Conservation (phyloP, 192 early-diverging fungal species). For the Backusella circina region DNA sequence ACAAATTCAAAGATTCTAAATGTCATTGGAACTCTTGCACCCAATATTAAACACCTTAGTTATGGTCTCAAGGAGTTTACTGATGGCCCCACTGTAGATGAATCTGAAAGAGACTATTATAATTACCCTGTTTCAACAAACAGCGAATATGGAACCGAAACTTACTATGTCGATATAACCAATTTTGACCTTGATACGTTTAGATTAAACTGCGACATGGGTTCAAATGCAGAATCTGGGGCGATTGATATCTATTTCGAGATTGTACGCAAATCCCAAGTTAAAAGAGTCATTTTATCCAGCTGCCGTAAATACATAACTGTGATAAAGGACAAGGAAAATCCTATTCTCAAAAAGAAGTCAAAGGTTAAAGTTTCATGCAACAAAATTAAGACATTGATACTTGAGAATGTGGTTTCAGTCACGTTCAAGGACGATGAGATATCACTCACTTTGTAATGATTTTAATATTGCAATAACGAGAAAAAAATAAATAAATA, state of each 20-base stretch:
- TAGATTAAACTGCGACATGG: neutral
- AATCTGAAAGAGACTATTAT: neutral
- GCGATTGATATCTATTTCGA: neutral
- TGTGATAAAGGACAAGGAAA: neutral
- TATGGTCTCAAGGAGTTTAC: neutral
- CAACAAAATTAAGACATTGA: neutral
- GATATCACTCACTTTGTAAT: neutral
- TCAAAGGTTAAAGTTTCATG: neutral
- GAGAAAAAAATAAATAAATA: no score
- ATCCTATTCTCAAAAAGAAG: neutral
- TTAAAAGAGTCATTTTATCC: neutral
- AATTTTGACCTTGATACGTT: neutral
- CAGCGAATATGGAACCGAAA: neutral
- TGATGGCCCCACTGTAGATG: neutral
- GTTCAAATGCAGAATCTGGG: neutral
- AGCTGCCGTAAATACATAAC: neutral
- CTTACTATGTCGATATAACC: neutral
- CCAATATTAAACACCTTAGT: neutral
- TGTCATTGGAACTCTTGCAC: neutral
- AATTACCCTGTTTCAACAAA: neutral
- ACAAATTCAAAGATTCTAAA: neutral
- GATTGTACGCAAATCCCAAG: neutral
- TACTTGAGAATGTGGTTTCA: neutral
- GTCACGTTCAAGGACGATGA: neutral
- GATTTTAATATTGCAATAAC: no score